Base-by-base conservation (phyloP, 2,329 filamentous ascomycete species). In the Myrmaecium sp. region DNA sequence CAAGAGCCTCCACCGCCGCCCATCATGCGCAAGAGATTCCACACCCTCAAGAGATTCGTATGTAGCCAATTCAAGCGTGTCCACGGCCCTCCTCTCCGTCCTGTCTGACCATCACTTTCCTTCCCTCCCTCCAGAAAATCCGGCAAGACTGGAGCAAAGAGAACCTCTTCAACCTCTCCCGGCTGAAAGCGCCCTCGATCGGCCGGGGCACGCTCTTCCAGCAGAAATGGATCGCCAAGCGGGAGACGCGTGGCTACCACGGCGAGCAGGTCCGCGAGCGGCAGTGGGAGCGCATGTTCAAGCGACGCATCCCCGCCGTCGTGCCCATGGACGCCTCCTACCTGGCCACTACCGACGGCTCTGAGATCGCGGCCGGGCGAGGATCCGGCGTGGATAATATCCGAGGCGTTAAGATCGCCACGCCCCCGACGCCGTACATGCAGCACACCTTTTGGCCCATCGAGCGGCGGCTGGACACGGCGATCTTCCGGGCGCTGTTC, bases 101-200 rank as follows among this genome's bases (percentile, higher is more conserved):
- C 21, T 23, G 17, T 21, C 8, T 10, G 7, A 12, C 6, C 15
- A 17, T 17, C 22, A 24, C 39, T 32, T 13, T 11, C 10, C 25
- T 13, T 14, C 12, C 22, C 19, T n/a, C 3, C 14, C 33, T 26
- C 30, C 49, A 95, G 84, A 91, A 82, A 78, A 52, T 93, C 53
- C 77, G 86, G 44, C 80, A 89, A 62, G 82, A 83, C 62, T 94
- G 86, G 89, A 92, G 82, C 64, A 92, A 93, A 60, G 83, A 82
- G 64, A 93, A 92, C 49, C 66, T 98, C 36, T 98, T 80, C 69
- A 94, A 94, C 57, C 58, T 98, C 37, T 58, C 62, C 26, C 66
- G 67, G 38, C 44, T 68, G 17, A 38, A 38, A 14, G 16, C 23
- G 12, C n/a, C n/a, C 13, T 16, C 6, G 21, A 53, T 58, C 31